Evolutionary conservation across 1,284 basidiomycete species (phyloP), one percentile per base, ranked within the genome.

Genomic region (Trichosporon sp.): DNA sequence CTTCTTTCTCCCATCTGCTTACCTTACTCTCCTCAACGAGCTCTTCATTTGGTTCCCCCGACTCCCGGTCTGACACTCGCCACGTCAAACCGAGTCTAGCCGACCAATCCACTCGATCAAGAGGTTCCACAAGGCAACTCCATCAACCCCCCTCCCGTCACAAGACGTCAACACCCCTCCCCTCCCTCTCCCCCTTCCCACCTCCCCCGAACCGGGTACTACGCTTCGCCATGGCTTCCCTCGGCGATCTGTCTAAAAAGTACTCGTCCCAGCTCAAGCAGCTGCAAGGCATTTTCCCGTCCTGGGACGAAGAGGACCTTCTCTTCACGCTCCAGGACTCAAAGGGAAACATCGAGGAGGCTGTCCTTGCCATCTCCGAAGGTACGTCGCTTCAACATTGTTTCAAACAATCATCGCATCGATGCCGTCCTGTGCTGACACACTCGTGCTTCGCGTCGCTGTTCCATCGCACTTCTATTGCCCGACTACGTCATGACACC

Each of bases 281-380:
- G 72, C 76, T 83, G 51, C 68, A 77, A 68, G 75, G 79, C 51
- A 80, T 83, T 72, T 83, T 83, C 75, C 82, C 82, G 13, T 73
- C 77, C n/a, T 83, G 82, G 82, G 80, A 83, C 67, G 75, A 82
- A 70, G 74, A 77, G 63, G 81, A 81, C 67, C 73, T 83, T 13
- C 76, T 76, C 25, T 78, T 78, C 68, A 78, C 81, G n/a, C 73
- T 83, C 64, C 78, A 80, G 70, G 82, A 83, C 72, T 76, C 75
- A 38, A 83, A 76, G 75, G 81, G 81, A 62, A 82, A 76, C 67
- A 77, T 83, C 47, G 82, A 83, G 64, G 82, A 83, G 65, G 80
- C 81, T 27, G 82, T 78, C 11, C 69, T 83, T 64, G 72, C 77
- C 67, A 83, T 83, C 72, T 78, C 81, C 27, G 82, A 83, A 72